Percentiles rank a stretch among this genome's conserved stretches.
Evolutionary conservation across 1,139 yeast genomes (phyloP).

Genomic region (Sugiyamaella castrensis): DNA sequence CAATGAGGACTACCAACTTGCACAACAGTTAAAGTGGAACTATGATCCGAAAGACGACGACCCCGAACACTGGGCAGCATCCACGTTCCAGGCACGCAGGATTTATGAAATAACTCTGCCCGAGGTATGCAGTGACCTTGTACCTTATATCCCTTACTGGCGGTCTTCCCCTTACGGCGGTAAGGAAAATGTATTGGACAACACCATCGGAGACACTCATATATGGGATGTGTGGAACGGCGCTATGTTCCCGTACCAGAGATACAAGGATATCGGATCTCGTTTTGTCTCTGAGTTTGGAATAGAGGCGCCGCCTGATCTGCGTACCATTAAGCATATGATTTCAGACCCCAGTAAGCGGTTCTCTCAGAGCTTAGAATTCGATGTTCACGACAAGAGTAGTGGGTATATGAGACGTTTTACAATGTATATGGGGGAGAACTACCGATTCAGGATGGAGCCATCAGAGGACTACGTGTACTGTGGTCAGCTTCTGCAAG

Average conservation of each 20-base stretch:
- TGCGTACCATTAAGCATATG: conserved; percentile 34
- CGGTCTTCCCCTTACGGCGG: conserved; percentile 47
- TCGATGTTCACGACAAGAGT: conserved; percentile 45
- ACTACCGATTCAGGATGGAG: conserved; percentile 37
- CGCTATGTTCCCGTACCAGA: conserved; percentile 44
- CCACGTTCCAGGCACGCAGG: conserved; percentile 43
- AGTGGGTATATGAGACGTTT: conserved; percentile 44
- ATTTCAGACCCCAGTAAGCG: conserved; percentile 39
- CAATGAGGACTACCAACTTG: conserved; percentile 49
- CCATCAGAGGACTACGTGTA: conserved; percentile 40
- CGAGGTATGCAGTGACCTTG: conserved; percentile 32
- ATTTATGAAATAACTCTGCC: conserved; percentile 42
- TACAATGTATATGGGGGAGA: conserved; percentile 44
- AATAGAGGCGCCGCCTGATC: conserved; percentile 44
- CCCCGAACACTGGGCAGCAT: conserved; percentile 31
- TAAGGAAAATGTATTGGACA: conserved; percentile 38
- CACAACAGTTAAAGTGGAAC: conserved; percentile 38
- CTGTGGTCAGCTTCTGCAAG: conserved; percentile 39
- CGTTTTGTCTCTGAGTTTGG: conserved; percentile 50
- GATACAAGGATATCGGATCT: conserved; percentile 43
- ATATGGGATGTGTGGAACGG: conserved; percentile 56
- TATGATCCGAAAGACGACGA: conserved; percentile 38
- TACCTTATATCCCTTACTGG: conserved; percentile 40
- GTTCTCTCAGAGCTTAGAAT: conserved; percentile 41
- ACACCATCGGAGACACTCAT: conserved; percentile 46